Evolutionary conservation across 1,139 yeast genomes (phyloP).

Genomic region (Nakaseomyces kungkrabaensis): DNA sequence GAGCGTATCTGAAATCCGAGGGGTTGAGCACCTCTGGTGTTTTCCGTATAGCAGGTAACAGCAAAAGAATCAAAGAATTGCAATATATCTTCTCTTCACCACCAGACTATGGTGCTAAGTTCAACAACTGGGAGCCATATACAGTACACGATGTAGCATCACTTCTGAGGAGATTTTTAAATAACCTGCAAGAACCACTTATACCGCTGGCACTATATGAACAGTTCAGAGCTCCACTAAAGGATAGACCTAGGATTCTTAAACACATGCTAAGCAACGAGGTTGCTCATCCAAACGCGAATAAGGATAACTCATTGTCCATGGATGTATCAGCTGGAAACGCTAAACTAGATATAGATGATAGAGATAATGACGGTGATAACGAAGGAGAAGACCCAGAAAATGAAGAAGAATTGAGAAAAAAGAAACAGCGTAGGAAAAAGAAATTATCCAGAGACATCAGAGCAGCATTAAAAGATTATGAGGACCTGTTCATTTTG

Average conservation of each 20-base stretch:
- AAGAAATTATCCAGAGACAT: conserved; percentile 46
- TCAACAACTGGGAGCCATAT: conserved; percentile 72
- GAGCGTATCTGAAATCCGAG: conserved; percentile 69
- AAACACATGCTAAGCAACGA: conserved; percentile 21
- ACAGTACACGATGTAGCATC: conserved; percentile 98
- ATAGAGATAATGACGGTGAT: conserved; percentile 9
- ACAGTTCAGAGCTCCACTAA: conserved; percentile 67
- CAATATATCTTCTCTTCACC: conserved; percentile 78
- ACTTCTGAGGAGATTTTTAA: conserved; percentile 70
- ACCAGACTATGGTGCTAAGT: conserved; percentile 79
- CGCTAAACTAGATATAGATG: conserved; percentile 6
- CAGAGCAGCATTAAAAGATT: conserved; percentile 58
- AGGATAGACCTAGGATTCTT: conserved; percentile 30
- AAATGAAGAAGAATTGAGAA: conserved; percentile 28
- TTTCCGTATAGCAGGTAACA: conserved; percentile 87
- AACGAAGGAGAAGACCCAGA: conserved; percentile 24
- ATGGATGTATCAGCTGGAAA: conserved; percentile 4
- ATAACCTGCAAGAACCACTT: conserved; percentile 85
- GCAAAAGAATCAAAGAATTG: conserved; percentile 75
- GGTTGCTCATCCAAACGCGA: conserved; percentile 15
- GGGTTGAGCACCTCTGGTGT: conserved; percentile 80
- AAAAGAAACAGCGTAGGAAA: conserved; percentile 31
- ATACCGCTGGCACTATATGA: conserved; percentile 75
- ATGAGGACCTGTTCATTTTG: conserved; percentile 54
- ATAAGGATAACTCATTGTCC: conserved; percentile 17